Evolutionary conservation across 202 grass and related monocot species (phyloP).

Genomic region (Zizania palustris): DNA sequence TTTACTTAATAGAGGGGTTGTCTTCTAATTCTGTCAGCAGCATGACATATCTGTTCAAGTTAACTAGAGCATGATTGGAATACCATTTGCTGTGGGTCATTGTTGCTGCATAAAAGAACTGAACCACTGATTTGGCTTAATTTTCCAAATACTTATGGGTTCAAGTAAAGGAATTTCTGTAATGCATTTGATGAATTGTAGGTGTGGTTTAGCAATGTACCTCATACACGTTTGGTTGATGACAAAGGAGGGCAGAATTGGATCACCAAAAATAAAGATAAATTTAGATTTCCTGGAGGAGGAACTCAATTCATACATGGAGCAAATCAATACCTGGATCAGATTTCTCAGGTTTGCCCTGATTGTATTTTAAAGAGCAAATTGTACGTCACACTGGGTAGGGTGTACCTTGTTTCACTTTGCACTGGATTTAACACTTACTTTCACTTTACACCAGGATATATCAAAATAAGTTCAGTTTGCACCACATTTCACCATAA

Average conservation of each 20-base stretch:
- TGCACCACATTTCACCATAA: no score
- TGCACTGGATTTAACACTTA: no score
- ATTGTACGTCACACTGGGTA: no score
- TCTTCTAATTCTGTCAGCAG: not conserved
- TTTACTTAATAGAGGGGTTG: not conserved
- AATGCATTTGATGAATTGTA: constrained; percentile 37
- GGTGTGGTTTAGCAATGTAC: constrained; percentile 98
- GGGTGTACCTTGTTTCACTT: no score
- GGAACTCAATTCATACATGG: constrained; percentile 96
- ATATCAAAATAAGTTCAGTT: no score
- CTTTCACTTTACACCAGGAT: no score
- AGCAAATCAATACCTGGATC: constrained; percentile 79
- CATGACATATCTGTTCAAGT: constrained; percentile 6
- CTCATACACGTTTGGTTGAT: constrained; percentile 88
- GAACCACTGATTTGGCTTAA: not conserved
- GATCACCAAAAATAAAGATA: constrained; percentile 82
- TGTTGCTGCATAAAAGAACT: not conserved
- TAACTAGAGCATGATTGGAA: not conserved
- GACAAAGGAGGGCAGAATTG: constrained; percentile 99
- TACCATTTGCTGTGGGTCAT: not conserved
- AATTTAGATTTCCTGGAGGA: constrained; percentile 93
- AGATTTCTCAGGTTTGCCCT: constrained; percentile 71
- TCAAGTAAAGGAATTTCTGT: not conserved
- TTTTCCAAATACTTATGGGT: constrained; percentile 10
- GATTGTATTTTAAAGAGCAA: constrained; percentile 7